Conservation (phyloP, 768 basidiomycete genomes). For the Calocybe cyanea region DNA sequence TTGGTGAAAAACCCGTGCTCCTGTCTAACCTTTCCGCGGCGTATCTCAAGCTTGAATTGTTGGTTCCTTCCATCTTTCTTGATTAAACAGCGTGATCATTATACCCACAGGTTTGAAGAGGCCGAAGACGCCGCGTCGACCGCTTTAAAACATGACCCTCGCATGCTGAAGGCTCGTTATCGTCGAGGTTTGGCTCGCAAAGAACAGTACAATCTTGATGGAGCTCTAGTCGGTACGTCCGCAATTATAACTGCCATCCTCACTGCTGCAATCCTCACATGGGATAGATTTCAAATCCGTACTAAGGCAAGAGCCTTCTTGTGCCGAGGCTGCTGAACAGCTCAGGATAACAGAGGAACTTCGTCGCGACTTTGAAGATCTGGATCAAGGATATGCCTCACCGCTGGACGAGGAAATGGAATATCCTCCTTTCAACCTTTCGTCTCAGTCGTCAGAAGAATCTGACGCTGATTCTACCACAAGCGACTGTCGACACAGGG, state of each 20-base stretch:
- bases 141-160: constrained; percentile 31
- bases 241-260: not conserved
- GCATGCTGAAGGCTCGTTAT: constrained; percentile 33
- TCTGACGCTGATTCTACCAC: constrained; percentile 42
- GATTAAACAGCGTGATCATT: not conserved
- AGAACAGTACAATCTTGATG: constrained; percentile 17
- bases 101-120: constrained; percentile 31
- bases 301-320: constrained; percentile 20
- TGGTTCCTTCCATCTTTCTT: constrained; percentile 4
- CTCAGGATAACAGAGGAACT: constrained; percentile 11
- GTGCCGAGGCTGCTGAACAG: constrained; percentile 15
- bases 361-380: constrained; percentile 10
- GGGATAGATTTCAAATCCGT: constrained; percentile 24
- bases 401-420: constrained; percentile 4
- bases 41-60: constrained; percentile 32
- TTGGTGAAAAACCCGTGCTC: constrained; percentile 30
- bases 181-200: constrained; percentile 36
- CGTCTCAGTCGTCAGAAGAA: constrained; percentile 24
- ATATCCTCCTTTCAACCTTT: constrained; percentile 14
- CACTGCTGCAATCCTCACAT: not conserved
- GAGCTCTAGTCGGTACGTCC: constrained; percentile 24
- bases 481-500: constrained; percentile 46
- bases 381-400: not conserved
- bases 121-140: constrained; percentile 35
- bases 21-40: constrained; percentile 33